Evolutionary conservation across 495 filamentous ascomycete species (phyloP), one percentile per base, ranked within the genome.

Genomic region (Hypomontagnella submonticulosa): DNA sequence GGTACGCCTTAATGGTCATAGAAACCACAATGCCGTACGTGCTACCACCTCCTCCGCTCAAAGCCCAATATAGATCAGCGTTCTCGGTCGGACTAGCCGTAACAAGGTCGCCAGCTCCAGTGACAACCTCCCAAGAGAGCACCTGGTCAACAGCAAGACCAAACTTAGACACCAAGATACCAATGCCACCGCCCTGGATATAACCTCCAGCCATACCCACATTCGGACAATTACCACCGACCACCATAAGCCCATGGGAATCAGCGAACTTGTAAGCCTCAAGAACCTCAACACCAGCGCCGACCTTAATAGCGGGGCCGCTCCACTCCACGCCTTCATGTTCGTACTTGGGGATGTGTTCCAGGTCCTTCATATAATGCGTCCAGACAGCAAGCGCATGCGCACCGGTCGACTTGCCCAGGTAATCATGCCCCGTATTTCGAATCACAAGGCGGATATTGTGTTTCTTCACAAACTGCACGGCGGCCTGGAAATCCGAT

Each of bases 141-240:
- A 79, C 72, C 27, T 89, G 75, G 66, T 90, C 88, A 0, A 87
- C 87, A 1, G 66, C 84, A 0, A 90, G 72, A 0, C 89, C 89
- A 48, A 83, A 85, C 6, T 69, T 70, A 4, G 79, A 79, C 15
- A 66, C 63, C 0, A 91, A 75, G 0, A 80, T n/a, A 20, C 40
- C 15, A 20, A 34, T 34, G 13, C 40, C 88, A 86, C 86, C 88
- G 3, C 86, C 87, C 61, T 85, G 84, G 11, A 70, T 79, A 60
- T 83, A 84, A 1, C 81, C 81, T 7, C 81, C 82, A 0, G 74
- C 74, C 19, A 75, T 41, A 6, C 82, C 82, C 5, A 86, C 83
- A 8, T 79, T 83, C 0, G 78, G 72, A 36, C 80, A 83, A 34
- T 71, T 73, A 7, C 81, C 80, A 23, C 77, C 81, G 2, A 85